phyloP scores from a whole-genome alignment of 2,329 filamentous ascomycete species.

The Pyrenochaeta sp. region DNA sequence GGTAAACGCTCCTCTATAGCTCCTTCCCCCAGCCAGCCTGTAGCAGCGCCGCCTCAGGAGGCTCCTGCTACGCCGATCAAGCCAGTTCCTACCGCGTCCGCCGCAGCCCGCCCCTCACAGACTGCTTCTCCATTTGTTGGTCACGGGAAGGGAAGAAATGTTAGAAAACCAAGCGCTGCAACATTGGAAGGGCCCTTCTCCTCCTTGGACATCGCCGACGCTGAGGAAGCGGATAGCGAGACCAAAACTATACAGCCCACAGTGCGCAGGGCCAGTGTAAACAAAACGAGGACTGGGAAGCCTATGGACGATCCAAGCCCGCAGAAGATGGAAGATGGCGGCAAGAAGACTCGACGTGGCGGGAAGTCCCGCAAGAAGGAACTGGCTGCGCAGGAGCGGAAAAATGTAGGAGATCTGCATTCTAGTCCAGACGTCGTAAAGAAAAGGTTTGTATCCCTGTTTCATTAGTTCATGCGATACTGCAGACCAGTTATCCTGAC shows the following conservation, averaged over 20 bases:
- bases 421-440: slow-evolving; percentile 37
- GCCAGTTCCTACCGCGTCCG: slow-evolving; percentile 43
- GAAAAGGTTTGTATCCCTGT: slow-evolving; percentile 45
- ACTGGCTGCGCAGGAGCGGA: slow-evolving; percentile 50
- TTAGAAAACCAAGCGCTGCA: slow-evolving; percentile 47
- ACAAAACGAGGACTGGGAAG: slow-evolving; percentile 51
- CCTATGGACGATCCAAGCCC: slow-evolving; percentile 46
- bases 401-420: slow-evolving; percentile 37
- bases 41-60: slow-evolving; percentile 39
- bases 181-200: slow-evolving; percentile 51
- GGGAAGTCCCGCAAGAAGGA: slow-evolving; percentile 57
- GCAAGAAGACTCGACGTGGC: slow-evolving; percentile 55
- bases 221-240: slow-evolving; percentile 47
- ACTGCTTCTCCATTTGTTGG: slow-evolving; percentile 50
- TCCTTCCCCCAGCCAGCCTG: slow-evolving; percentile 23
- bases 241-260: slow-evolving; percentile 31
- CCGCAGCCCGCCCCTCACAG: slow-evolving; percentile 44
- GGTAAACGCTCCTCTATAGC: slow-evolving; percentile 46
- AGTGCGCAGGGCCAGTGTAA: slow-evolving; percentile 46
- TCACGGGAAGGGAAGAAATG: slow-evolving; percentile 34
- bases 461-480: too few relatives aligned
- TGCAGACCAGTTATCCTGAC: too few relatives aligned
- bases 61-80: slow-evolving; percentile 55
- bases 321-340: slow-evolving; percentile 46
- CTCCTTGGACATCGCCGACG: slow-evolving; percentile 49